phyloP scores from a whole-genome alignment of 148 eudicot species.

The Nepenthes gracilis region DNA sequence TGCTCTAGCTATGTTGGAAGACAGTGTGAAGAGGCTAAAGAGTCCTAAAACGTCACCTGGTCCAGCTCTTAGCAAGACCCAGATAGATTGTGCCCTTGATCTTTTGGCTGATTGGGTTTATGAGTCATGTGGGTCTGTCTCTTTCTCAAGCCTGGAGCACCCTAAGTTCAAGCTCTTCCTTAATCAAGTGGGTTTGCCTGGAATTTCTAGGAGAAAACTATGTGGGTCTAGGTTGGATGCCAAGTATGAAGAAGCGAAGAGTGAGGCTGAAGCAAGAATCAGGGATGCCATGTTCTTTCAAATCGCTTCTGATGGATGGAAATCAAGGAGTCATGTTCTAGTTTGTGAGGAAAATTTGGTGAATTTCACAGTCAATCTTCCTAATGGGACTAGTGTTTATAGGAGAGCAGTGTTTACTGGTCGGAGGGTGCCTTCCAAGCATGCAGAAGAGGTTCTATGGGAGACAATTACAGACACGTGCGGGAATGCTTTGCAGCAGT shows the following conservation, averaged over 20 bases:
- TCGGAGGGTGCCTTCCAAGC: conserved; percentile 32
- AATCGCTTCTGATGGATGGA: conserved; percentile 76
- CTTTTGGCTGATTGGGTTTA: conserved; percentile 79
- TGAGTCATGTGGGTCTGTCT: conserved; percentile 73
- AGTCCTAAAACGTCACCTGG: conserved; percentile 72
- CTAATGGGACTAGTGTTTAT: conserved; percentile 75
- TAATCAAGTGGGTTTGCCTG: conserved; percentile 60
- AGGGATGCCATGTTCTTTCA: conserved; percentile 85
- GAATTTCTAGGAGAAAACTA: conserved; percentile 38
- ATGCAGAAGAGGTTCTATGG: conserved; percentile 84
- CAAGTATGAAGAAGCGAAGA: conserved; percentile 50
- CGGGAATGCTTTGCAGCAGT: conserved; percentile 53
- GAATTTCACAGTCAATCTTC: conserved; percentile 67
- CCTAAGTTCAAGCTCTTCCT: conserved; percentile 77
- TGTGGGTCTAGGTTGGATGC: conserved; percentile 59
- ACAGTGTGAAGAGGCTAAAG: conserved; percentile 74
- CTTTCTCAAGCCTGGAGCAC: conserved; percentile 70
- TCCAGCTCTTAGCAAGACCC: conserved; percentile 51
- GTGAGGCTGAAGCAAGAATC: conserved; percentile 50
- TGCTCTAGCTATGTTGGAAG: conserved; percentile 72
- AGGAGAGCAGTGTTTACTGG: conserved; percentile 64
- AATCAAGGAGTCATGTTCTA: neutral
- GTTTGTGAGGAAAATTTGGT: conserved; percentile 44
- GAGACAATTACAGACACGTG: conserved; percentile 60
- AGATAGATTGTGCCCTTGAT: conserved; percentile 51